Percentiles rank a stretch among this genome's conserved stretches.
These are phyloP conservation scores for Fusarium sp. DNA, from an alignment of 2,329 filamentous ascomycete genomes.

Conservation along the genomic window DNA sequence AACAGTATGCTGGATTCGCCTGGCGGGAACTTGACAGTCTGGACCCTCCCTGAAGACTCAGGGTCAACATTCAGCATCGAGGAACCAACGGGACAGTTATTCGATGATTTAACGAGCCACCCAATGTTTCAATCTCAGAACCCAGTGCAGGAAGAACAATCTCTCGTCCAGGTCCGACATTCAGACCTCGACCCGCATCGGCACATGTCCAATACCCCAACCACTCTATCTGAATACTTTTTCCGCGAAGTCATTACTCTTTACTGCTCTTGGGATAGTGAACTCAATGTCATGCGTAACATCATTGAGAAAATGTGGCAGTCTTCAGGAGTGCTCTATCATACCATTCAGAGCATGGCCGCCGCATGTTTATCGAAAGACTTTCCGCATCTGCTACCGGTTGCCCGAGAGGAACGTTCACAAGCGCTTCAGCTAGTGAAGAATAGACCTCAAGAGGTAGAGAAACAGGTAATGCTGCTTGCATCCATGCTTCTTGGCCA, in stretches of 20 bases:
- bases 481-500: neutral
- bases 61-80: neutral
- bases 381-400: neutral
- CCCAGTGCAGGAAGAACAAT: neutral
- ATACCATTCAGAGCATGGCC: constrained; percentile 10
- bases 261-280: constrained; percentile 3
- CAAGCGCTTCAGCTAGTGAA: neutral
- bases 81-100: neutral
- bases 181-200: neutral
- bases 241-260: neutral
- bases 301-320: neutral
- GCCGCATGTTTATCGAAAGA: neutral
- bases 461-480: neutral
- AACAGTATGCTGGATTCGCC: neutral
- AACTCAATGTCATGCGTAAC: neutral
- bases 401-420: neutral
- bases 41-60: neutral
- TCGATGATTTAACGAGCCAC: accelerated
- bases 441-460: neutral
- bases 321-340: neutral
- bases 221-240: neutral
- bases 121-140: neutral
- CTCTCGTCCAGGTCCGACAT: neutral
- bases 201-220: neutral
- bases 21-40: neutral